Base-by-base conservation (phyloP, 805 yeast species). In the Lipomyces starkeyi region DNA sequence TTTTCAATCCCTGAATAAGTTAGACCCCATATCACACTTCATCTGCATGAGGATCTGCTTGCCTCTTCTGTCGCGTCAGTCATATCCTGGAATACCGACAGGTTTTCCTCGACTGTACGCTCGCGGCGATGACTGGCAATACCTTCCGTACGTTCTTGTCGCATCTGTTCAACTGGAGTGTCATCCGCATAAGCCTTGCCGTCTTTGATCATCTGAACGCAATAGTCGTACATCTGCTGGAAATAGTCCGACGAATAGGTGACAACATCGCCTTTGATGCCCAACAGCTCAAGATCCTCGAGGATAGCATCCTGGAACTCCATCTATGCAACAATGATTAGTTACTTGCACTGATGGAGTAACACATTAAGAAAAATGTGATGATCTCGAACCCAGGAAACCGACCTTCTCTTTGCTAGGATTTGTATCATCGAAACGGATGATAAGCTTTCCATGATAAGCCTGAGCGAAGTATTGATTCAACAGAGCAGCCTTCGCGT, bases 61-160 rank as follows among this genome's bases (percentile, higher is more conserved):
- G 40, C 65, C 62, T 85, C 90, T 80, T 91, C 97, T 70, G 98
- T 91, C 76, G 95, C 99, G 71, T 90, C 86, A 79, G 88, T 89
- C 99, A 95, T 95, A 75, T 91, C 97, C 78, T 91, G 88, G 83
- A 95, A 95, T 67, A 94, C 85, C 73, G 83, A 83, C 80, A 95
- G 84, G 83, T 91, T 93, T 83, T 95, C 99, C 80, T 94, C 98
- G 62, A 94, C 90, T 25, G 94, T 76, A 80, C 97, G 88, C 75
- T 93, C 95, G 84, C 99, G 90, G 83, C 97, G 90, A 60, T 86
- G 88, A 61, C 97, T 91, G 65, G 96, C 89, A 74, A 92, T 88
- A 80, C 99, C 99, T 72, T 92, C 97, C 91, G 91, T 92, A 86
- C 99, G 91, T 85, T 95, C 97, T 78, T 93, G 97, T 83, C 99